A percentile compares a stretch with the other conserved stretches of the same genome.
Evolutionary conservation across 176 grass and related monocot species (phyloP).

Genomic region (Puccinellia tenuiflora): DNA sequence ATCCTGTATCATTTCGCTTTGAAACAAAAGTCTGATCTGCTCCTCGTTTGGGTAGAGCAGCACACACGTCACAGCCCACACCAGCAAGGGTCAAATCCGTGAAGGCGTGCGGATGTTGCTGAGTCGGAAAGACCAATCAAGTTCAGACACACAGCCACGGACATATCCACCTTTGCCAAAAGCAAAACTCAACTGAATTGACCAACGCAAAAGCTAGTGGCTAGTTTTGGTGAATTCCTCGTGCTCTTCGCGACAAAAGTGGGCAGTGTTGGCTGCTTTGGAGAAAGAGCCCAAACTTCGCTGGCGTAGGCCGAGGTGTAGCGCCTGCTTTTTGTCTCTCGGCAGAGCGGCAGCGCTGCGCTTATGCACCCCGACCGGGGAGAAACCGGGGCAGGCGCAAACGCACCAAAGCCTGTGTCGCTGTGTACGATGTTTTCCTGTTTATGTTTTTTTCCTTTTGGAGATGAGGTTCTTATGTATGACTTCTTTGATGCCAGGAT

Average conservation of each 20-base stretch:
- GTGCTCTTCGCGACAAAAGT: conserved; percentile 12
- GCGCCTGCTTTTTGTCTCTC: conserved; percentile 26
- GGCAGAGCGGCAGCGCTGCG: conserved; percentile 12
- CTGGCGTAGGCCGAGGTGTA: background rate
- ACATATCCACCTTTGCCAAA: background rate
- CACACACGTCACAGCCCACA: background rate
- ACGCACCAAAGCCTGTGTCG: background rate
- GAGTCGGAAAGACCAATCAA: background rate
- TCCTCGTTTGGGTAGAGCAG: background rate
- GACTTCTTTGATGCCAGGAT: no score
- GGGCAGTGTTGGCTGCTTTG: conserved; percentile 27
- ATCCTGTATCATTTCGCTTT: no score
- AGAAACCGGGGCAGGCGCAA: conserved; percentile 1
- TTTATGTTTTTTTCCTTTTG: no score
- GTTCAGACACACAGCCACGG: background rate
- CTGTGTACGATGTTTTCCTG: background rate
- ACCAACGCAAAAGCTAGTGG: conserved; percentile 7
- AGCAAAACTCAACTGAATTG: background rate
- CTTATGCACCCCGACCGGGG: conserved; percentile 16
- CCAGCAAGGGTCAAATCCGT: background rate
- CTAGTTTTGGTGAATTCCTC: conserved; percentile 7
- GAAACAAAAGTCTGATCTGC: background rate
- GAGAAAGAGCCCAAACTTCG: background rate
- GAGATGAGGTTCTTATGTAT: no score
- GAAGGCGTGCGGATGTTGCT: background rate